Percentiles rank a stretch among this genome's conserved stretches.
These are phyloP conservation scores for Candida krabiensis DNA, from an alignment of 805 yeast genomes.

Conservation along the genomic window DNA sequence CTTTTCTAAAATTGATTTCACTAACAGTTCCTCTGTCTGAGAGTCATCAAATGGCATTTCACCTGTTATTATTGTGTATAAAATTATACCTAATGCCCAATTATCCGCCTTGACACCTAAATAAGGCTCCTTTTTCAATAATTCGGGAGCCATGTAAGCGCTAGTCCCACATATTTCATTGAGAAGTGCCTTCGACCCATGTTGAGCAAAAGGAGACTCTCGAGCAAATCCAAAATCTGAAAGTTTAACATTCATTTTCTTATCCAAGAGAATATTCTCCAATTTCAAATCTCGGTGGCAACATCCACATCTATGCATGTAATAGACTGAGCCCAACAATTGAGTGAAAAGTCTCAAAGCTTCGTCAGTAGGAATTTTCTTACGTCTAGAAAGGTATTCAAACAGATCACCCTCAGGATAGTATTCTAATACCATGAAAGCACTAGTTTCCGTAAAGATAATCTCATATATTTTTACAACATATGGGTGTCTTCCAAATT, in stretches of 20 bases:
- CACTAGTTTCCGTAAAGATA: slow-evolving; percentile 71
- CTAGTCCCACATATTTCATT: slow-evolving; percentile 93
- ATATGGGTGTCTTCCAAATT: slow-evolving; percentile 71
- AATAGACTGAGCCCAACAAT: slow-evolving; percentile 62
- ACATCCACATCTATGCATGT: slow-evolving; percentile 74
- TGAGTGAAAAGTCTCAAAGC: slow-evolving; percentile 59
- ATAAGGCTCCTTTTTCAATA: slow-evolving; percentile 65
- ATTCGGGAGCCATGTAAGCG: slow-evolving; percentile 96
- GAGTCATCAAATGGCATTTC: slow-evolving; percentile 92
- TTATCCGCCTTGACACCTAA: slow-evolving; percentile 81
- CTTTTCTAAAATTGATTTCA: slow-evolving; percentile 56
- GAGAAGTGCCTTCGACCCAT: slow-evolving; percentile 39
- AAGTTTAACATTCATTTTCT: slow-evolving; percentile 62
- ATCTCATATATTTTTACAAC: slow-evolving; percentile 86
- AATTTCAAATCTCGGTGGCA: slow-evolving; percentile 84
- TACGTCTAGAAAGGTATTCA: slow-evolving; percentile 57
- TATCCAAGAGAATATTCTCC: slow-evolving; percentile 70
- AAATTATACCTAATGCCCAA: slow-evolving; percentile 90
- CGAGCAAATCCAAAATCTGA: slow-evolving; percentile 95
- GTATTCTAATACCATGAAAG: slow-evolving; percentile 89
- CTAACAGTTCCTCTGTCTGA: slow-evolving; percentile 54
- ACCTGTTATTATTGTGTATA: slow-evolving; percentile 82
- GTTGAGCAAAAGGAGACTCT: slow-evolving; percentile 45
- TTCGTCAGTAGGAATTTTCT: slow-evolving; percentile 51
- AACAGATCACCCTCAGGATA: slow-evolving; percentile 81